Evolutionary conservation across 371 early-diverging fungal genomes (phyloP).

Genomic region (Mucor ambiguus): DNA sequence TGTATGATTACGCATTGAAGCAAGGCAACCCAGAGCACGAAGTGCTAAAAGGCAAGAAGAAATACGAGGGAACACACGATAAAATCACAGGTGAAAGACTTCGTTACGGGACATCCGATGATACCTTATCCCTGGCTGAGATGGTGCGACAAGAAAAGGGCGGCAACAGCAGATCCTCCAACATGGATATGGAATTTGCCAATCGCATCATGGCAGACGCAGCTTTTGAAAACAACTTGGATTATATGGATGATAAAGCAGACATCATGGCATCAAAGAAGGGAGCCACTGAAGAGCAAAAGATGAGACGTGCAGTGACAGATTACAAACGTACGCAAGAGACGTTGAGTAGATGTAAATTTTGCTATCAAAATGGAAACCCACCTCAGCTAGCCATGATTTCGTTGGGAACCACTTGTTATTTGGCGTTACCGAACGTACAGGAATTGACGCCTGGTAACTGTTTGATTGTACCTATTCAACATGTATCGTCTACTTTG

Average conservation of each 20-base stretch:
- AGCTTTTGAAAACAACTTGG: slow-evolving; percentile 76
- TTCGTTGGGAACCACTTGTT: slow-evolving; percentile 75
- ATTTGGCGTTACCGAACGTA: slow-evolving; percentile 78
- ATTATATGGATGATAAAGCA: slow-evolving; percentile 91
- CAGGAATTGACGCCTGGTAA: slow-evolving; percentile 84
- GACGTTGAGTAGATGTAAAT: slow-evolving; percentile 70
- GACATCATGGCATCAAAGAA: slow-evolving; percentile 75
- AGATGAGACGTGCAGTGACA: slow-evolving; percentile 63
- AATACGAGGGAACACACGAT: slow-evolving; percentile 57
- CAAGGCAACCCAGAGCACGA: slow-evolving; percentile 5
- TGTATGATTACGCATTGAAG: slow-evolving; percentile 50
- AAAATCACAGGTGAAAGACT: slow-evolving; percentile 57
- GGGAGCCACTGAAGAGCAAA: slow-evolving; percentile 63
- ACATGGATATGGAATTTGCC: slow-evolving; percentile 75
- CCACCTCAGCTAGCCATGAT: slow-evolving; percentile 78
- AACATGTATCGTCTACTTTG: slow-evolving; percentile 81
- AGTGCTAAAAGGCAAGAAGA: slow-evolving; percentile 48
- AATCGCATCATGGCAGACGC: slow-evolving; percentile 76
- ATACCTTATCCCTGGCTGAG: slow-evolving; percentile 58
- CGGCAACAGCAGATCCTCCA: slow-evolving; percentile 38
- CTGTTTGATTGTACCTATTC: slow-evolving; percentile 88
- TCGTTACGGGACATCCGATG: slow-evolving; percentile 62
- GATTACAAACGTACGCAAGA: slow-evolving; percentile 73
- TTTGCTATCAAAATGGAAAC: slow-evolving; percentile 70
- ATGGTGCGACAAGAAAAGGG: slow-evolving; percentile 72